A percentile compares a stretch with the other conserved stretches of the same genome.
Evolutionary conservation across 108 stramenopile genomes (phyloP).

Genomic region (Conticribra weissflogii): DNA sequence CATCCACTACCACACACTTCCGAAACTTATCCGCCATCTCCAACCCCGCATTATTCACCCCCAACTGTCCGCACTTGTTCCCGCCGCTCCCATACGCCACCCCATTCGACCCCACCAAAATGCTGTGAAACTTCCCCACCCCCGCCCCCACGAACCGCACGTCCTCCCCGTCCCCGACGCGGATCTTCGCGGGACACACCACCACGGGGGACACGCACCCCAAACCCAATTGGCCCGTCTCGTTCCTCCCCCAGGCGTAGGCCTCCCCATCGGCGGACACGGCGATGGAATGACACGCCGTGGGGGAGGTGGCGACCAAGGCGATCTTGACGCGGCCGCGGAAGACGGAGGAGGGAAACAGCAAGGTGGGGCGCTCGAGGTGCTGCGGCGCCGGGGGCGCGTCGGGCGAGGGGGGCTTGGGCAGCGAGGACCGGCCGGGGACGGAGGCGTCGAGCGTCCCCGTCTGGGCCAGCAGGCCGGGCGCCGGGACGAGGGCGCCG

Average conservation of each 20-base stretch:
- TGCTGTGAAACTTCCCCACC: constrained; percentile 81
- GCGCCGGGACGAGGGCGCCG: neutral
- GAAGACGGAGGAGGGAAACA: constrained; percentile 40
- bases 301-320: constrained; percentile 62
- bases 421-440: constrained; percentile 25
- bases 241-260: constrained; percentile 90
- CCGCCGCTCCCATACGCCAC: constrained; percentile 63
- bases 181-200: constrained; percentile 30
- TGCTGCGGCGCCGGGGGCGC: constrained; percentile 42
- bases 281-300: constrained; percentile 76
- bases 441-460: constrained; percentile 81
- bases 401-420: constrained; percentile 24
- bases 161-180: constrained; percentile 5
- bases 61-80: constrained; percentile 82
- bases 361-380: constrained; percentile 57
- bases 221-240: constrained; percentile 53
- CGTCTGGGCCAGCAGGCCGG: constrained; percentile 75
- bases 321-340: constrained; percentile 39
- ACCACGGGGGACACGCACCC: constrained; percentile 42
- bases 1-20: constrained; percentile 47
- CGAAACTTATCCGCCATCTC: constrained; percentile 49
- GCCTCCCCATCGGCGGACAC: constrained; percentile 58
- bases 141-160: constrained; percentile 63
- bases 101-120: constrained; percentile 65
- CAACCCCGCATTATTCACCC: constrained; percentile 55